Evolutionary conservation across 805 yeast genomes (phyloP), one percentile per base, ranked within the genome.

Genomic region (Zygoascus biomembranicola): DNA sequence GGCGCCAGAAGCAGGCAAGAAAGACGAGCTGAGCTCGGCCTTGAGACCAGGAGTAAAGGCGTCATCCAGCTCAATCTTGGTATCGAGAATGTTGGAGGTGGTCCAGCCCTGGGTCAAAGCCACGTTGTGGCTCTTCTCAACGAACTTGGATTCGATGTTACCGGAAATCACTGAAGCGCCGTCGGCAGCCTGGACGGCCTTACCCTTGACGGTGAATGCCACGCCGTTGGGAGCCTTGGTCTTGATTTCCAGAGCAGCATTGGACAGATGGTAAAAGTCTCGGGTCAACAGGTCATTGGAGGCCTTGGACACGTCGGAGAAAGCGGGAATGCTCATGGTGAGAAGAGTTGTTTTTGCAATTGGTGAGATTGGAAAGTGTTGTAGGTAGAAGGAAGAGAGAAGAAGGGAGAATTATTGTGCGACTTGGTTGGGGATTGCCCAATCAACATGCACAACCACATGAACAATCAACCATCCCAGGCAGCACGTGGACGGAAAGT

Each of bases 51-150:
- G 96, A 57, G 97, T 85, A 74, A 92, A 80, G 65, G 89, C 86
- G 73, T 90, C 95, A 56, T 84, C 79, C 66, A 94, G 80, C 78
- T 92, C 97, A 64, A 94, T 79, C 80, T 89, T 92, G 77, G 98
- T 87, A 78, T 82, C 85, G 69, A 94, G 77, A 61, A 85, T 80
- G 74, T 92, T 92, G 73, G 95, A 85, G 65, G 95, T 88, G 77
- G 90, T 85, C 97, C 98, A 90, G 69, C 97, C 96, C 79, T 94
- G 98, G 63, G 97, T 90, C 69, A 94, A 77, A 61, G 97, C 82
- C 68, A 94, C 78, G 60, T 97, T 97, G 58, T 94, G 77, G 59
- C 90, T 79, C 79, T 89, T 89, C 82, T 94, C 99, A 58, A 87
- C 75, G 79, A 85, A 87, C 78, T 87, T 89, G 66, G 95, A 87